Evolutionary conservation across 75 land plant genomes (phyloP).

Genomic region (Selaginella moellendorffii): DNA sequence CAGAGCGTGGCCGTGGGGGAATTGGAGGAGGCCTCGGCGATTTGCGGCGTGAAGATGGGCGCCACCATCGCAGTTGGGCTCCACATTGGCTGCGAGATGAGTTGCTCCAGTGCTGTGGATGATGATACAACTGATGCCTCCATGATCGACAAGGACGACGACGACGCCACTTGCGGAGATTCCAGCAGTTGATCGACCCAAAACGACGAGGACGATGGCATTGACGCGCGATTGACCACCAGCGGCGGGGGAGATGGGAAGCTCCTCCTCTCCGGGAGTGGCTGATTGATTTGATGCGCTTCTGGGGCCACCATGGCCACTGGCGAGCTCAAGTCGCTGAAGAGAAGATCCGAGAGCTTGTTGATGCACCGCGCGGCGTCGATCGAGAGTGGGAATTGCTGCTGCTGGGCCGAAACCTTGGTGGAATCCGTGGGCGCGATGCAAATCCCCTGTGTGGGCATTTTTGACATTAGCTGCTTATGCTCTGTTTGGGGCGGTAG

Average conservation of each 20-base stretch:
- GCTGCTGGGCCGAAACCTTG: background rate
- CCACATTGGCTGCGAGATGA: background rate
- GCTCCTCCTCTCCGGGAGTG: background rate
- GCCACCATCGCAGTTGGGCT: background rate
- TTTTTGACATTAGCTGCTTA: too few relatives aligned
- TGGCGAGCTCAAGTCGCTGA: background rate
- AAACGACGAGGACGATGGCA: background rate
- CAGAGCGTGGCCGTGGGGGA: too few relatives aligned
- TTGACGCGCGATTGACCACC: too few relatives aligned
- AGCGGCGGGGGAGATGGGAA: background rate
- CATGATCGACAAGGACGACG: background rate
- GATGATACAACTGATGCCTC: too few relatives aligned
- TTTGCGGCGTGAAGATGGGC: too few relatives aligned
- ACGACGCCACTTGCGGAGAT: background rate
- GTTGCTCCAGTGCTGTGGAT: background rate
- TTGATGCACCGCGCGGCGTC: background rate
- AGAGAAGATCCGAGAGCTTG: background rate
- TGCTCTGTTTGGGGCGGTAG: too few relatives aligned
- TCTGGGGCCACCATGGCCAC: too few relatives aligned
- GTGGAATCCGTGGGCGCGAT: background rate
- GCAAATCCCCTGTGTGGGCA: too few relatives aligned
- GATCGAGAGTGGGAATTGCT: background rate
- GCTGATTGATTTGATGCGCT: too few relatives aligned
- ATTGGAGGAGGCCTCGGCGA: too few relatives aligned
- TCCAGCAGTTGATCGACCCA: background rate